Conservation (phyloP, 805 yeast species). For the Saccharomyces eubayanus region DNA sequence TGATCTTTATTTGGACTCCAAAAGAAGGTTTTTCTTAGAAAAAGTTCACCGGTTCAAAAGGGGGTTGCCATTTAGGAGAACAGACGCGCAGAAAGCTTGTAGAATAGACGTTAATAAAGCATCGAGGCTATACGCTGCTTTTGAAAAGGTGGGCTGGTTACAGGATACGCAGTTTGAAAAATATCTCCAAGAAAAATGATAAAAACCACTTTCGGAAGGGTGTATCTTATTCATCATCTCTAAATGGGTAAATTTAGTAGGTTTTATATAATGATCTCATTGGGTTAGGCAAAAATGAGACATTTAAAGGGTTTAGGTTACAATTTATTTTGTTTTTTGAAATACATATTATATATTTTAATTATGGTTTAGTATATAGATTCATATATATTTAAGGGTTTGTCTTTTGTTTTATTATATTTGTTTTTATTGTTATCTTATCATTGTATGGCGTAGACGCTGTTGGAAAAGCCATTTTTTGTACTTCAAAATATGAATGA, state of each 20-base stretch:
- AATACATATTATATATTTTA: background rate
- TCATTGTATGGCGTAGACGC: background rate
- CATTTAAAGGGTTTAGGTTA: background rate
- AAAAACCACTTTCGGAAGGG: background rate
- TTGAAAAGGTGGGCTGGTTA: slow-evolving; percentile 85
- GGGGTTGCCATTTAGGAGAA: slow-evolving; percentile 77
- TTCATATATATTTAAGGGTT: background rate
- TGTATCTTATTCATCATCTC: background rate
- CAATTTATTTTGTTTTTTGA: background rate
- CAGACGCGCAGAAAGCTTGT: slow-evolving; percentile 96
- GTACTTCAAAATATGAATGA: too few relatives aligned
- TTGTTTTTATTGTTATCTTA: background rate
- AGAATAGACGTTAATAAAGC: slow-evolving; percentile 94
- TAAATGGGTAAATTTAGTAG: background rate
- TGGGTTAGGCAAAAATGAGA: background rate
- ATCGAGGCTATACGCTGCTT: slow-evolving; percentile 78
- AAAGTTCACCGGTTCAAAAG: slow-evolving; percentile 65
- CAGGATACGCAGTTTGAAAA: slow-evolving; percentile 58
- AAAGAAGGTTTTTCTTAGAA: slow-evolving; percentile 77
- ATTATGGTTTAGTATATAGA: background rate
- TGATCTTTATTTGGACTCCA: slow-evolving; percentile 67
- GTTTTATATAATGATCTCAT: background rate
- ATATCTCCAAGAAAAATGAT: slow-evolving; percentile 10
- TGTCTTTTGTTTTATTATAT: background rate
- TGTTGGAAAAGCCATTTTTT: too few relatives aligned